phyloP scores from a whole-genome alignment of 495 filamentous ascomycete genomes.

The Penicillium tannophilum region DNA sequence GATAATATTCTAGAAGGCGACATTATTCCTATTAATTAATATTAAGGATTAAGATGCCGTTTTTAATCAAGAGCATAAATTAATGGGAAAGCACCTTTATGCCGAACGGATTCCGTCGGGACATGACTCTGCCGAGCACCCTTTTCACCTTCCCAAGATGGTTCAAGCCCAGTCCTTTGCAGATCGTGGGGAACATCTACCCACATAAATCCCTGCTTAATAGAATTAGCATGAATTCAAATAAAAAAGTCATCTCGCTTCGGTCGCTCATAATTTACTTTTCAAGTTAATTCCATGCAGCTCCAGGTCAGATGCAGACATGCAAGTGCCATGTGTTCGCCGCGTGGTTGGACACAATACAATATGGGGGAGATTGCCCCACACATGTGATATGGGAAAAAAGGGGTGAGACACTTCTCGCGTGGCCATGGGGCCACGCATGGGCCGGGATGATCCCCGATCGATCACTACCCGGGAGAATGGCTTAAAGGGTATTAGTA shows the following conservation, averaged over 20 bases:
- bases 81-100: too few relatives aligned
- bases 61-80: too few relatives aligned
- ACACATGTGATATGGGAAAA: slow-evolving; percentile 15
- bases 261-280: background rate
- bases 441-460: slow-evolving; percentile 34
- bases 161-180: background rate
- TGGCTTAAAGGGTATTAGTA: slow-evolving; percentile 11
- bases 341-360: slow-evolving; percentile 10
- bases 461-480: slow-evolving; percentile 30
- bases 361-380: background rate
- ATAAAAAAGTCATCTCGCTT: background rate
- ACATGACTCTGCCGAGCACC: background rate
- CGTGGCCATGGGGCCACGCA: slow-evolving; percentile 21
- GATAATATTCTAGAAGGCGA: too few relatives aligned
- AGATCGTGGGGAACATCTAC: slow-evolving; percentile 5
- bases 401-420: slow-evolving; percentile 18
- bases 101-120: too few relatives aligned
- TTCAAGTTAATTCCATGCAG: background rate
- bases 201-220: too few relatives aligned
- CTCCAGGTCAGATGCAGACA: slow-evolving; percentile 23
- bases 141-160: slow-evolving; percentile 11
- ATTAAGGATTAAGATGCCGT: too few relatives aligned
- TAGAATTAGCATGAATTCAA: background rate
- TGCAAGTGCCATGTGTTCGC: slow-evolving; percentile 36
- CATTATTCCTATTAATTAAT: too few relatives aligned